Evolutionary conservation across 352 stramenopile genomes (phyloP), one percentile per base, ranked within the genome.

Genomic region (Globisporangium splendens): DNA sequence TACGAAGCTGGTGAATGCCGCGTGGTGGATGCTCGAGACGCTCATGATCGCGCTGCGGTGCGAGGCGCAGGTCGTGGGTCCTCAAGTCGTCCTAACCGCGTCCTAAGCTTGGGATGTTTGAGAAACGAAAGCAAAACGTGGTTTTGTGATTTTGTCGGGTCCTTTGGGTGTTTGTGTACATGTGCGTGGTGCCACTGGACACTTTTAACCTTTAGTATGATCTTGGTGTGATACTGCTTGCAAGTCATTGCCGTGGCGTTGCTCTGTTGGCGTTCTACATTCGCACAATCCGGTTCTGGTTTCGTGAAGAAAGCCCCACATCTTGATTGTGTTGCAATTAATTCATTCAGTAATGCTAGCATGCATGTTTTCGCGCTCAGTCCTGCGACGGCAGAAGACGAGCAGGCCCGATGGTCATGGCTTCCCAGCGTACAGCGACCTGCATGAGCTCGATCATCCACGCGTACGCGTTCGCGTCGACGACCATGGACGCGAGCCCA

Each of bases 11-110:
- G 70, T 76, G 31, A 74, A 72, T 33, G 67, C 78, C 21, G 73
- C 72, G 33, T 85, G 74, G 64, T 91, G 80, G 80, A 85, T 80
- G 28, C 79, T 91, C 49, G 78, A 91, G 68, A 87, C 83, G 61
- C 71, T 91, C 17, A 61, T 83, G 62, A 86, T 88, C 54, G 76
- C 77, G 50, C 46, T 91, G 55, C 72, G 75, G 20, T 78, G 76
- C 66, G 80, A 91, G 56, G 66, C 60, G 22, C 65, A 74, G 33
- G 75, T 81, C 35, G 54, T 83, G 5, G 78, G 78, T 3, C 79
- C 72, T 38, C 59, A 60, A 24, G 17, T 65, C 41, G 59, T 65
- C 24, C 46, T 65, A 33, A 58, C 57, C 2, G 50, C 50, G 20
- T 55, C 50, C 20, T 65, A 59, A 42, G 35, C 17, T 3, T 28